A percentile compares a stretch with the other conserved stretches of the same genome.
Conservation (phyloP, 305 asterid species). For the Fraxinus sp. region DNA sequence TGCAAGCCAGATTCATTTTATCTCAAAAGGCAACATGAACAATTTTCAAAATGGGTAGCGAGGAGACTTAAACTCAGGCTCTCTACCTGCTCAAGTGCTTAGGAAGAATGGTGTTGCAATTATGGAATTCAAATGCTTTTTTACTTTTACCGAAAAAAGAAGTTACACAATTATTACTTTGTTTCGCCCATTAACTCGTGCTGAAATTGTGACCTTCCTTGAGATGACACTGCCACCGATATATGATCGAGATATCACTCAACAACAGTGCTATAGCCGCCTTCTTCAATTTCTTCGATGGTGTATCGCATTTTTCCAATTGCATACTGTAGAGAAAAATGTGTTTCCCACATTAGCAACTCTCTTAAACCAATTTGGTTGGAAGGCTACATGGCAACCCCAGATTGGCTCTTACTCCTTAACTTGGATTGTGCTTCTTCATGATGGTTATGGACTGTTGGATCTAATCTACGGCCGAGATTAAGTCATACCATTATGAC, state of each 20-base stretch:
- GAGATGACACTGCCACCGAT: conserved; percentile 69
- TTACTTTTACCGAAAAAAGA: background rate
- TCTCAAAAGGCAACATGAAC: background rate
- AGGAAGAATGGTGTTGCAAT: background rate
- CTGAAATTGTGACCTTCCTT: conserved; percentile 78
- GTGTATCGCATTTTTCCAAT: conserved; percentile 39
- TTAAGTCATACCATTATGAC: too few species aligned
- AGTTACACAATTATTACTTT: background rate
- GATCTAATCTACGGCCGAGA: too few species aligned
- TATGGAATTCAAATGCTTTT: background rate
- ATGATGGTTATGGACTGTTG: too few species aligned
- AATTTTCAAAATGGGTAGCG: background rate
- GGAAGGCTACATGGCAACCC: too few species aligned
- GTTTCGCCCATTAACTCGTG: conserved; percentile 54
- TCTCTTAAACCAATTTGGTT: too few species aligned
- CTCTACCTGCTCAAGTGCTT: background rate
- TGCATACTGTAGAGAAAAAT: conserved; percentile 29
- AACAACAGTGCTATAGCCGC: conserved; percentile 89
- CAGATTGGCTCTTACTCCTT: too few species aligned
- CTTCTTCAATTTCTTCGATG: conserved; percentile 81
- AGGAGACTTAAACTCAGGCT: background rate
- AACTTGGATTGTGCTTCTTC: too few species aligned
- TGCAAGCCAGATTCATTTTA: background rate
- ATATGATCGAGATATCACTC: conserved; percentile 78
- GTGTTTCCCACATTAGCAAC: background rate